A percentile compares a stretch with the other conserved stretches of the same genome.
Evolutionary conservation across 2,329 filamentous ascomycete species (phyloP).

Genomic region (Teratosphaeria destructans): DNA sequence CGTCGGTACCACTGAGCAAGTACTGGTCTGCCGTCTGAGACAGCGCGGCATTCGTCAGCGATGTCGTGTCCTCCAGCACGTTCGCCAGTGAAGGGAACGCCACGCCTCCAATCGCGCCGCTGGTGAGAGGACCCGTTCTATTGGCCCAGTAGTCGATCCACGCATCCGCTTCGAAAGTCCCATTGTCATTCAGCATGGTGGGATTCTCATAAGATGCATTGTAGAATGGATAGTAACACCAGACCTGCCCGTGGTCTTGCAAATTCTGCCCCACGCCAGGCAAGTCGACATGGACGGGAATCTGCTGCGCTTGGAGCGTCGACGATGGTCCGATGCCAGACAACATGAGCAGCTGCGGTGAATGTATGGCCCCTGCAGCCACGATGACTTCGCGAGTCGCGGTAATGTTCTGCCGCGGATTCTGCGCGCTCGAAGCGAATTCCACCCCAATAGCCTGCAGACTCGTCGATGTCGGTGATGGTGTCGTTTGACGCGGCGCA

Average conservation of each 20-base stretch:
- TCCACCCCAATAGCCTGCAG: slow-evolving; percentile 12
- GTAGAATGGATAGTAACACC: slow-evolving; percentile 15
- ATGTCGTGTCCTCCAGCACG: slow-evolving; percentile 11
- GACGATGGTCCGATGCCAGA: slow-evolving; percentile 47
- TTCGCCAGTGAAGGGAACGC: slow-evolving; percentile 19
- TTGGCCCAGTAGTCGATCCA: slow-evolving; percentile 17
- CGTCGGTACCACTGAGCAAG: slow-evolving; percentile 8
- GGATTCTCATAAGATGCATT: slow-evolving; percentile 11
- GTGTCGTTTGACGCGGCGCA: not conserved
- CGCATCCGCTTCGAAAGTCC: slow-evolving; percentile 15
- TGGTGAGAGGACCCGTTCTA: slow-evolving; percentile 20
- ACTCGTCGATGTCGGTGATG: not conserved
- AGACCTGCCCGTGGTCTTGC: slow-evolving; percentile 42
- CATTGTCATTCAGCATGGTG: slow-evolving; percentile 13
- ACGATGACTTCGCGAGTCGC: slow-evolving; percentile 21
- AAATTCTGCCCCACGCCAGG: slow-evolving; percentile 56
- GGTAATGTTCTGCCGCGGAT: slow-evolving; percentile 11
- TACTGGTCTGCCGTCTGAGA: slow-evolving; percentile 14
- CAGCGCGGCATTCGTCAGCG: slow-evolving; percentile 8
- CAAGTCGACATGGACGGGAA: slow-evolving; percentile 45
- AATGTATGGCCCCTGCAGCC: slow-evolving; percentile 20
- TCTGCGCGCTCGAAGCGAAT: slow-evolving; percentile 13
- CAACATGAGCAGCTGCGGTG: slow-evolving; percentile 22
- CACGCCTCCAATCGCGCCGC: slow-evolving; percentile 17
- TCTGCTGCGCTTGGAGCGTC: slow-evolving; percentile 37